A percentile compares a stretch with the other conserved stretches of the same genome.
Evolutionary conservation across 305 asterid species (phyloP).

Genomic region (Plantago rigida): DNA sequence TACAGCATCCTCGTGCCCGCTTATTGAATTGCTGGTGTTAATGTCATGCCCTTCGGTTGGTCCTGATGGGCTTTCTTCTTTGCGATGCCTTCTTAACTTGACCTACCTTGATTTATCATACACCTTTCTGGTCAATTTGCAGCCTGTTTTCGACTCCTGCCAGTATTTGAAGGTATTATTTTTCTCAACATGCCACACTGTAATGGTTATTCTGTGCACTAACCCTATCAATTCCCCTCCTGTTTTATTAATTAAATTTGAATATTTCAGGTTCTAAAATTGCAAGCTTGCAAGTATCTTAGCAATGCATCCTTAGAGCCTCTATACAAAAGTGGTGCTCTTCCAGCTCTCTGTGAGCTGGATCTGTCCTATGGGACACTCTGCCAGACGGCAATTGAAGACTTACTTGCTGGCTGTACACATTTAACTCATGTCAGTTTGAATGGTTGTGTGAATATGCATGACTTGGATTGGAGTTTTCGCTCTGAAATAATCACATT

Average conservation of each 20-base stretch:
- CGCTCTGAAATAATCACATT: conserved; percentile 31
- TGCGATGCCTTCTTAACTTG: conserved; percentile 57
- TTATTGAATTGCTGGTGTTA: conserved; percentile 48
- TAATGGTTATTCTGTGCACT: not conserved
- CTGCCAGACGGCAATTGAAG: conserved; percentile 82
- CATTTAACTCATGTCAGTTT: conserved; percentile 85
- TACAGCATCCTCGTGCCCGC: conserved; percentile 66
- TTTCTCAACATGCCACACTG: not conserved
- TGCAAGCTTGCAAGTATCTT: conserved; percentile 99
- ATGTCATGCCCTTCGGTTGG: conserved; percentile 92
- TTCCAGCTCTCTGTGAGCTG: conserved; percentile 72
- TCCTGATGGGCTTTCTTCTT: conserved; percentile 62
- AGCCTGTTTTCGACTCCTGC: conserved; percentile 72
- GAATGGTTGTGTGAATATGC: conserved; percentile 91
- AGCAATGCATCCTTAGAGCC: conserved; percentile 73
- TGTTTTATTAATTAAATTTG: conserved; percentile 1
- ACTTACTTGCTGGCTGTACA: conserved; percentile 81
- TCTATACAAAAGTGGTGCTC: conserved; percentile 74
- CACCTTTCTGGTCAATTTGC: conserved; percentile 76
- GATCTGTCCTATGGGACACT: conserved; percentile 90
- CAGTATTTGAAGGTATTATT: conserved; percentile 56
- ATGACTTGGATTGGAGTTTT: conserved; percentile 79
- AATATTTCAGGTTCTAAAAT: conserved; percentile 58
- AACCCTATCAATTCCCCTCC: not conserved
- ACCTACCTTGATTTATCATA: conserved; percentile 83